These are phyloP conservation scores for Microdochium bolleyi DNA, from an alignment of 2,329 filamentous ascomycete genomes.

Conservation along the genomic window DNA sequence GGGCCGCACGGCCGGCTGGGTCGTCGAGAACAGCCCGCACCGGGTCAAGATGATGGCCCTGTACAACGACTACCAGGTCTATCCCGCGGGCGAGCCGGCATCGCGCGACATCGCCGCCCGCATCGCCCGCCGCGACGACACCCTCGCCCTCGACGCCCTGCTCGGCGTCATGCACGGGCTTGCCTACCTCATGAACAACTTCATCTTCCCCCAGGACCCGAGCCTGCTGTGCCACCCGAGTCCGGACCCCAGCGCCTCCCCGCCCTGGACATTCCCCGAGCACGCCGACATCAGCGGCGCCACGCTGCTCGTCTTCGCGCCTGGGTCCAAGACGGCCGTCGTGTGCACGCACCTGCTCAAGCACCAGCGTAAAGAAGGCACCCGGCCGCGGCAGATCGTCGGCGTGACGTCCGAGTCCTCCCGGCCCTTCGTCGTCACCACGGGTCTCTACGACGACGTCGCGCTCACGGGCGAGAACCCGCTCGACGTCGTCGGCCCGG, in stretches of 20 bases:
- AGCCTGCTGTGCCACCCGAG: slow-evolving; percentile 8
- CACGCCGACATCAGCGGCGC: slow-evolving; percentile 23
- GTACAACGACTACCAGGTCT: slow-evolving; percentile 33
- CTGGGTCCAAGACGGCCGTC: slow-evolving; percentile 17
- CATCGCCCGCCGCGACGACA: slow-evolving; percentile 6
- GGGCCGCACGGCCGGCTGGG: slow-evolving; percentile 16
- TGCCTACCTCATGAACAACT: slow-evolving; percentile 20
- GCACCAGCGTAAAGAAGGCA: not conserved
- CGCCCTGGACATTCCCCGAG: slow-evolving; percentile 14
- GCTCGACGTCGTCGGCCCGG: slow-evolving; percentile 2
- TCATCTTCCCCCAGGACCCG: slow-evolving; percentile 20
- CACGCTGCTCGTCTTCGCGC: slow-evolving; percentile 21
- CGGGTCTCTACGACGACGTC: slow-evolving; percentile 14
- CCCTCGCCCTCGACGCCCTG: slow-evolving; percentile 14
- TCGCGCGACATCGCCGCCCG: slow-evolving; percentile 7
- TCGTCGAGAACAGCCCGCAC: slow-evolving; percentile 27
- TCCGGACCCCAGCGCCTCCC: not conserved
- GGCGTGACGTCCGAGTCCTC: slow-evolving; percentile 16
- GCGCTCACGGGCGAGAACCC: slow-evolving; percentile 10
- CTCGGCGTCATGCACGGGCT: slow-evolving; percentile 17
- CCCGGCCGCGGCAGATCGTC: slow-evolving; percentile 10
- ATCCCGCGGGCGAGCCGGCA: not conserved
- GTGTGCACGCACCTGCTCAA: slow-evolving; percentile 12
- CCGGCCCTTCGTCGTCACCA: slow-evolving; percentile 12
- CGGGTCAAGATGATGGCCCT: slow-evolving; percentile 27